Evolutionary conservation across 768 basidiomycete species (phyloP).

Genomic region (Exsudoporus frostii): DNA sequence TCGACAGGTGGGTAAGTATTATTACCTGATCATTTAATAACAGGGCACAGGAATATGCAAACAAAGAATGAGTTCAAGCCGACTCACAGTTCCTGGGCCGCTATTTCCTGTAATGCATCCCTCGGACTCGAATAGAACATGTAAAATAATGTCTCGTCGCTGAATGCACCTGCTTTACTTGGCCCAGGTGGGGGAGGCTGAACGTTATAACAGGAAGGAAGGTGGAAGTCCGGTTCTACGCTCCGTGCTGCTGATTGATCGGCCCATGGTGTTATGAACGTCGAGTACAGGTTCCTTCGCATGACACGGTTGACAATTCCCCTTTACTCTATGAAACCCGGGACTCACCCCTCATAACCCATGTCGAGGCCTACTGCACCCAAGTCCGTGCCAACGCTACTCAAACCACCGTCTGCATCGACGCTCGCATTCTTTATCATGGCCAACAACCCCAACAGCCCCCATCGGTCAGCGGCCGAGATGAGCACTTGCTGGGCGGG

Average conservation of each 20-base stretch:
- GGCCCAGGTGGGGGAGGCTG: constrained; percentile 83
- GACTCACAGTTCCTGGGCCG: constrained; percentile 91
- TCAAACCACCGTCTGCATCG: constrained; percentile 78
- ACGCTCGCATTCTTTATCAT: constrained; percentile 77
- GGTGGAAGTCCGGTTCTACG: constrained; percentile 89
- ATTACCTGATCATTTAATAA: not conserved
- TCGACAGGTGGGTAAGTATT: constrained; percentile 6
- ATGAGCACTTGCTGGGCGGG: constrained; percentile 92
- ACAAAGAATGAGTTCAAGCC: constrained; percentile 10
- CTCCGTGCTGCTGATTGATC: constrained; percentile 82
- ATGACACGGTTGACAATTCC: constrained; percentile 20
- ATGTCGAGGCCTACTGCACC: constrained; percentile 91
- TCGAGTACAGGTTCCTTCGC: constrained; percentile 74
- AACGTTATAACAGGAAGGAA: constrained; percentile 91
- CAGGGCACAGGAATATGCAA: constrained; percentile 3
- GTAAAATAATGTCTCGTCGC: constrained; percentile 96
- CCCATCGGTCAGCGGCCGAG: constrained; percentile 94
- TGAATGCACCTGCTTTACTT: constrained; percentile 77
- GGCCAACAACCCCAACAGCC: constrained; percentile 78
- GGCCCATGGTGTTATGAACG: constrained; percentile 96
- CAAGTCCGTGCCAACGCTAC: constrained; percentile 87
- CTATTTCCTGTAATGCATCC: constrained; percentile 91
- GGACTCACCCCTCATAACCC: constrained; percentile 72
- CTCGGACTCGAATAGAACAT: constrained; percentile 95
- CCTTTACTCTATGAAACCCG: constrained; percentile 19